Conservation (phyloP, 2,329 filamentous ascomycete species). For the Aspergillus pseudonomiae region DNA sequence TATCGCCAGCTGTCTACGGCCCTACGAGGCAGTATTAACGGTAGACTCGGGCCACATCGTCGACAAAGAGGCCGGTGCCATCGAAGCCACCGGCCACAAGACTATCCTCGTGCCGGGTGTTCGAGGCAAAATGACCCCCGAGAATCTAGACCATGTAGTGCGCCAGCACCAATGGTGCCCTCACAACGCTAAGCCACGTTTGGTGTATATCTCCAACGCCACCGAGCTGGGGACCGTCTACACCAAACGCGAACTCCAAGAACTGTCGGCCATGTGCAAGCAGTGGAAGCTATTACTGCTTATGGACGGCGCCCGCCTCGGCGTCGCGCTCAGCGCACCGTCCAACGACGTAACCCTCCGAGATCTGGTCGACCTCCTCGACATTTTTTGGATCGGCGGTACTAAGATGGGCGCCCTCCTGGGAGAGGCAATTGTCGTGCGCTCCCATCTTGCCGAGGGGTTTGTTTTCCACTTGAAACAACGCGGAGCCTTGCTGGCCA, state of each 20-base stretch:
- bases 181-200: constrained; percentile 54
- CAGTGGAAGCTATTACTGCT: constrained; percentile 47
- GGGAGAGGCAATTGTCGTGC: constrained; percentile 56
- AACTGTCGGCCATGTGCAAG: constrained; percentile 49
- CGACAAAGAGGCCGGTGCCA: constrained; percentile 54
- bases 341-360: constrained; percentile 48
- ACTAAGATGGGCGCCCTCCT: constrained; percentile 57
- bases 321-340: constrained; percentile 46
- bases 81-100: constrained; percentile 57
- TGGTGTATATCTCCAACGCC: constrained; percentile 58
- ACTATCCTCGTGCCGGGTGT: constrained; percentile 52
- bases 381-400: constrained; percentile 60
- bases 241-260: constrained; percentile 45
- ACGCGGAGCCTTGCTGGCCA: constrained; percentile 55
- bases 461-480: constrained; percentile 58
- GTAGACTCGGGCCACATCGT: constrained; percentile 55
- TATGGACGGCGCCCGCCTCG: constrained; percentile 54
- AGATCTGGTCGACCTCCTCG: constrained; percentile 52
- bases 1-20: constrained; percentile 54
- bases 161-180: constrained; percentile 56
- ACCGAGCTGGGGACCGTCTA: constrained; percentile 57
- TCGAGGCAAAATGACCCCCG: constrained; percentile 53
- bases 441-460: constrained; percentile 48
- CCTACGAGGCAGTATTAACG: constrained; percentile 57
- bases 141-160: constrained; percentile 46